A percentile compares a stretch with the other conserved stretches of the same genome.
Evolutionary conservation across 768 basidiomycete genomes (phyloP).

Genomic region (Boletales sp.): DNA sequence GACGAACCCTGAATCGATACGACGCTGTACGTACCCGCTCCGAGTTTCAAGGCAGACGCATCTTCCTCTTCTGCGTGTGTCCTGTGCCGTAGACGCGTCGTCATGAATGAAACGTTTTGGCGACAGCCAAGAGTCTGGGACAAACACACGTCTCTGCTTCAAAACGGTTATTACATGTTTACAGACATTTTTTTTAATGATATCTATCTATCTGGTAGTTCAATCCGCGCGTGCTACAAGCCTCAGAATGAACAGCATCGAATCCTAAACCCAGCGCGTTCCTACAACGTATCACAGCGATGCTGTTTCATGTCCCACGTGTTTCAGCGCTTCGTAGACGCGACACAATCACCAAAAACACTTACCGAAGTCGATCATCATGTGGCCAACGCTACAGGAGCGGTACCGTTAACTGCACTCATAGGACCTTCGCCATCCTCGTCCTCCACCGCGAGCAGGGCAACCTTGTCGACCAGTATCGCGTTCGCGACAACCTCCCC

Average conservation of each 20-base stretch:
- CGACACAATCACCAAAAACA: not conserved
- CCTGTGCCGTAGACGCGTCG: slow-evolving; percentile 60
- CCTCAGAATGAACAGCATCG: slow-evolving; percentile 24
- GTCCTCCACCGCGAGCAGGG: slow-evolving; percentile 36
- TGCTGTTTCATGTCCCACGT: too few species aligned
- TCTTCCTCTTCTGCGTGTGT: slow-evolving; percentile 76
- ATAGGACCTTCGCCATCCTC: slow-evolving; percentile 6
- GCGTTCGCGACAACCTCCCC: slow-evolving; percentile 34
- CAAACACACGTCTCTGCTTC: slow-evolving; percentile 14
- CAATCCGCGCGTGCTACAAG: slow-evolving; percentile 20
- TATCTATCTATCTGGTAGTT: slow-evolving; percentile 32
- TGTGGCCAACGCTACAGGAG: slow-evolving; percentile 23
- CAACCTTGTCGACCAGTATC: slow-evolving; percentile 36
- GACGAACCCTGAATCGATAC: not conserved
- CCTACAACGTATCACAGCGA: too few species aligned
- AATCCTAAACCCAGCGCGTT: slow-evolving; percentile 28
- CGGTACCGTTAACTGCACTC: slow-evolving; percentile 11
- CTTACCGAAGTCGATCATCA: slow-evolving; percentile 19
- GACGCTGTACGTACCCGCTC: slow-evolving; percentile 46
- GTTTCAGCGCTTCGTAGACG: slow-evolving; percentile 1
- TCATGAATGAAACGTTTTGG: slow-evolving; percentile 45
- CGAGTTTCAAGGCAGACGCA: slow-evolving; percentile 80
- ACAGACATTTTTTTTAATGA: slow-evolving; percentile 31
- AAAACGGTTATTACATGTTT: slow-evolving; percentile 32
- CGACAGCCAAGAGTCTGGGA: slow-evolving; percentile 31